Evolutionary conservation across 2,329 filamentous ascomycete genomes (phyloP).

Genomic region (Botryotinia convoluta): DNA sequence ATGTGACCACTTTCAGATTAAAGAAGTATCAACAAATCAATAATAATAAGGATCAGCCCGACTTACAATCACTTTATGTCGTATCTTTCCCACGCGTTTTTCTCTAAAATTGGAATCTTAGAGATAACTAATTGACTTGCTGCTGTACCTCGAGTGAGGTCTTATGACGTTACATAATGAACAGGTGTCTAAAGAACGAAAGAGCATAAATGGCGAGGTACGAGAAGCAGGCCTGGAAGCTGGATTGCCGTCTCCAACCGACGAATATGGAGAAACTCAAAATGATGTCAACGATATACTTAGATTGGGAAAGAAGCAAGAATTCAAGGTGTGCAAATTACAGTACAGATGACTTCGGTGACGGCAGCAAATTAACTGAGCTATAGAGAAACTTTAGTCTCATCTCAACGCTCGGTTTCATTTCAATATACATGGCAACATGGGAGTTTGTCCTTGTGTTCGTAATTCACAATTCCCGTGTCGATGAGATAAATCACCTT

Average conservation of each 20-base stretch:
- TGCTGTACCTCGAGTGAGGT: background rate
- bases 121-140: background rate
- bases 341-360: background rate
- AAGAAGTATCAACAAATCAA: background rate
- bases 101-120: background rate
- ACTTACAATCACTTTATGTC: background rate
- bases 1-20: background rate
- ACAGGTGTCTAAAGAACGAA: background rate
- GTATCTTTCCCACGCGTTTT: background rate
- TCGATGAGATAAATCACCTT: background rate
- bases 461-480: conserved; percentile 11
- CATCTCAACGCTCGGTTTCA: conserved; percentile 44
- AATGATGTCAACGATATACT: conserved; percentile 40
- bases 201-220: background rate
- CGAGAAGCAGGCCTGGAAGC: conserved; percentile 21
- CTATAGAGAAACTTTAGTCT: conserved; percentile 43
- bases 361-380: background rate
- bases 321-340: conserved; percentile 30
- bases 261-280: conserved; percentile 31
- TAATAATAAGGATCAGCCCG: background rate
- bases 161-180: background rate
- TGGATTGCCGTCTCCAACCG: background rate
- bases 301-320: conserved; percentile 37
- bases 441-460: conserved; percentile 45
- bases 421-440: conserved; percentile 44